These are phyloP conservation scores for Malus hybrid DNA, from an alignment of 331 rosid species.

Conservation along the genomic window DNA sequence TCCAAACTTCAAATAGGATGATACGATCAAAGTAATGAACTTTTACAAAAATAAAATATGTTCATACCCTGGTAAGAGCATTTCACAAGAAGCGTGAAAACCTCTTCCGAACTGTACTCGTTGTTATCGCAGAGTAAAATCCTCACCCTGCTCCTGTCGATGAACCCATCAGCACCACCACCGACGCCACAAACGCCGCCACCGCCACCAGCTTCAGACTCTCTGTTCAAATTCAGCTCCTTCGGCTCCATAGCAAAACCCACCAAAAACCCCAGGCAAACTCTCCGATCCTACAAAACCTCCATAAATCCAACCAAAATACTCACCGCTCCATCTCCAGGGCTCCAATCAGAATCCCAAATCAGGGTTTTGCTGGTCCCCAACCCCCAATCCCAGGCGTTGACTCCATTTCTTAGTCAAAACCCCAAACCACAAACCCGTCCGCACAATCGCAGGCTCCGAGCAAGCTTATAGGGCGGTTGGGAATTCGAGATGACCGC, in stretches of 20 bases:
- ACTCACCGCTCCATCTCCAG: neutral
- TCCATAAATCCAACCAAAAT: neutral
- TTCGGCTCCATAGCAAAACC: constrained; percentile 42
- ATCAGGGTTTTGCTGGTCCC: neutral
- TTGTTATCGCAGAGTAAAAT: constrained; percentile 85
- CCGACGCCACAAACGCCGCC: constrained; percentile 22
- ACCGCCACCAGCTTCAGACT: constrained; percentile 30
- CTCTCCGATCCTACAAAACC: constrained; percentile 5
- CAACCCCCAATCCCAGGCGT: neutral
- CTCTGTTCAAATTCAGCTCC: constrained; percentile 57
- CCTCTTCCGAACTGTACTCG: constrained; percentile 60
- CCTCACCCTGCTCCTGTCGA: constrained; percentile 88
- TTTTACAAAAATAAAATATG: neutral
- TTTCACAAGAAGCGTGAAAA: constrained; percentile 57
- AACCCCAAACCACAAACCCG: neutral
- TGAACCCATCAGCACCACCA: constrained; percentile 58
- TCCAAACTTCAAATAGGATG: neutral
- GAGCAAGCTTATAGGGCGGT: neutral
- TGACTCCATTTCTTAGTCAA: constrained; percentile 16
- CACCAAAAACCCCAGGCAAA: neutral
- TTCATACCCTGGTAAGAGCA: constrained; percentile 73
- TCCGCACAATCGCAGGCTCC: neutral
- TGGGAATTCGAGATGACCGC: neutral
- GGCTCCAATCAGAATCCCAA: neutral
- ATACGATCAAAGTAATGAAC: neutral